phyloP scores from a whole-genome alignment of 768 basidiomycete species.

The Favolaschia claudopus region DNA sequence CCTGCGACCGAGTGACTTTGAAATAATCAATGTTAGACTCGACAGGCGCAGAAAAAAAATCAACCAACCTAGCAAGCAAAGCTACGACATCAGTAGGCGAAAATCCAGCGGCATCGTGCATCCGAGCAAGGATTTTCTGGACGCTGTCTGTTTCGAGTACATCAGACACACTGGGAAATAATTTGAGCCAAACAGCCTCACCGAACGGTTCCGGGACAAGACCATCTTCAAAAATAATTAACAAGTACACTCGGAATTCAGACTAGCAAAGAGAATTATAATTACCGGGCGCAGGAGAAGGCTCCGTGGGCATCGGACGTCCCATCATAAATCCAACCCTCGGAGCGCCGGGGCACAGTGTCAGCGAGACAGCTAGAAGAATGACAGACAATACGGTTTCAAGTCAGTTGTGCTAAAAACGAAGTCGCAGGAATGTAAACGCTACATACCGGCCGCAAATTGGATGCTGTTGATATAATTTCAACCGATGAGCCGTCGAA shows the following conservation, averaged over 20 bases:
- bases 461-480: slow-evolving; percentile 32
- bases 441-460: slow-evolving; percentile 39
- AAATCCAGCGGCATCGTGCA: slow-evolving; percentile 37
- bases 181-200: slow-evolving; percentile 2
- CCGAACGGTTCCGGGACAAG: slow-evolving; percentile 37
- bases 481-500: not conserved
- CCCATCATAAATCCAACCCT: slow-evolving; percentile 38
- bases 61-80: no score
- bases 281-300: no score
- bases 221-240: no score
- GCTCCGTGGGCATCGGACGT: slow-evolving; percentile 27
- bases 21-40: no score
- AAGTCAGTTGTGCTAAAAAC: no score
- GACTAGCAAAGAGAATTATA: no score
- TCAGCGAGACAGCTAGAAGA: slow-evolving; percentile 35
- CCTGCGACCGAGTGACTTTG: no score
- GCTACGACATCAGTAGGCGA: slow-evolving; percentile 33
- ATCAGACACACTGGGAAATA: not conserved
- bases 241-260: no score
- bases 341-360: slow-evolving; percentile 41
- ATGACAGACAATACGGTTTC: no score
- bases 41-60: no score
- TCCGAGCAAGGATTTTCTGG: slow-evolving; percentile 32
- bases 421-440: no score
- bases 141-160: slow-evolving; percentile 25